Evolutionary conservation across 768 basidiomycete genomes (phyloP), one percentile per base, ranked within the genome.

Genomic region (Suillus decipiens): DNA sequence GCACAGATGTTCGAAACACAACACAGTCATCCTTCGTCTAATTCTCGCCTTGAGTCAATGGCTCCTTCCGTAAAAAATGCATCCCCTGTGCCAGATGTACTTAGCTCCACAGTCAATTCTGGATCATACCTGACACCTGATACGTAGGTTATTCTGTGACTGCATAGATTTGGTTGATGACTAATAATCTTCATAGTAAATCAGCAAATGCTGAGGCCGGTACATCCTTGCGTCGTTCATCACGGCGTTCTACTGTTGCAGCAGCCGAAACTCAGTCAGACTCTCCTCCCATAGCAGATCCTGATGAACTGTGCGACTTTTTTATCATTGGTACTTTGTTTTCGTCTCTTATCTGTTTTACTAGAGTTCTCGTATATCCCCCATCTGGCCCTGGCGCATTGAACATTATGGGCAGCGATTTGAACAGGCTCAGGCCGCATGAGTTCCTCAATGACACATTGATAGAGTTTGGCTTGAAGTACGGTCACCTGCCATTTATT

Each of bases 401-500:
- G 43, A 90, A 89, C 66, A 84, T 99, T 68, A 95, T 89, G 15
- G 82, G 84, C 45, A 89, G 87, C 28, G 97, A 99, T 69, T 75
- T 89, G 33, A 79, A 79, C 61, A 87, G 96, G 11, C 74, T 98
- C 37, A 77, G 85, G 58, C 88, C 89, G 0, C 87, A 86, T 37
- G 93, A 96, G 73, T 99, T 89, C 73, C 81, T 99, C 55, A 99
- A 99, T 71, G 97, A 99, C 77, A 97, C 93, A 0, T 78, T 99
- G 41, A 95, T 99, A 36, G 97, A 99, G 72, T 97, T 96, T 68
- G 96, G 94, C 3, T 81, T 99, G 39, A 96, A 95, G 95, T 95
- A 69, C 54, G 91, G 75, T 63, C 14, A 17, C 6, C 39, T 61
- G 45, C 57, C 43, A 56, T 51, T 17, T 8, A 17, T 42, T 9